These are phyloP conservation scores for Syncephalastrum contaminatum DNA, from an alignment of 371 early-diverging fungal genomes.

Conservation along the genomic window DNA sequence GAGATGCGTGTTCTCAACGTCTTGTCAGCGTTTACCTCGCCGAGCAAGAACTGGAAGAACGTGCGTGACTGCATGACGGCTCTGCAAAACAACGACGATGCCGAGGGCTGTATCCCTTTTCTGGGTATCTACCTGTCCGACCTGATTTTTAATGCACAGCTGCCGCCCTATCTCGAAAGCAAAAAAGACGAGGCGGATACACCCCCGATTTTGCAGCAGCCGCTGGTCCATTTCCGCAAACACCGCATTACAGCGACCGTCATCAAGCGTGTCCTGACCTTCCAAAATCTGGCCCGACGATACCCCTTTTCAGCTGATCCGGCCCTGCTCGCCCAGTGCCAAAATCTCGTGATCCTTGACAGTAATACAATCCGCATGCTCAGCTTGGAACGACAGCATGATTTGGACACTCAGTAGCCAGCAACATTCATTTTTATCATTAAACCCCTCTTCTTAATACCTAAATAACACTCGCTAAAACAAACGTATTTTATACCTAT, in stretches of 20 bases:
- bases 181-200: constrained; percentile 20
- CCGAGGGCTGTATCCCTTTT: constrained; percentile 63
- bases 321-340: constrained; percentile 38
- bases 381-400: constrained; percentile 15
- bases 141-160: constrained; percentile 63
- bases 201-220: constrained; percentile 35
- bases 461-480: too few relatives aligned
- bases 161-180: constrained; percentile 53
- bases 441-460: too few relatives aligned
- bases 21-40: constrained; percentile 57
- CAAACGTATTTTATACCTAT: too few relatives aligned
- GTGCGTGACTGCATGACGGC: constrained; percentile 65
- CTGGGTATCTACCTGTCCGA: constrained; percentile 69
- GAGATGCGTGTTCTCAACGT: constrained; percentile 55
- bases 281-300: constrained; percentile 55
- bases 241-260: constrained; percentile 65
- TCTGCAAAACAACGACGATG: constrained; percentile 29
- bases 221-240: constrained; percentile 64
- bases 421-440: too few relatives aligned
- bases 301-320: constrained; percentile 56
- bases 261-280: constrained; percentile 61
- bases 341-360: constrained; percentile 30
- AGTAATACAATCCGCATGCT: constrained; percentile 32
- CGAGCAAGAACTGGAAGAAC: constrained; percentile 64
- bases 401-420: too few relatives aligned